Evolutionary conservation across 495 filamentous ascomycete species (phyloP), one percentile per base, ranked within the genome.

Genomic region (Aspergillus bridgeri): DNA sequence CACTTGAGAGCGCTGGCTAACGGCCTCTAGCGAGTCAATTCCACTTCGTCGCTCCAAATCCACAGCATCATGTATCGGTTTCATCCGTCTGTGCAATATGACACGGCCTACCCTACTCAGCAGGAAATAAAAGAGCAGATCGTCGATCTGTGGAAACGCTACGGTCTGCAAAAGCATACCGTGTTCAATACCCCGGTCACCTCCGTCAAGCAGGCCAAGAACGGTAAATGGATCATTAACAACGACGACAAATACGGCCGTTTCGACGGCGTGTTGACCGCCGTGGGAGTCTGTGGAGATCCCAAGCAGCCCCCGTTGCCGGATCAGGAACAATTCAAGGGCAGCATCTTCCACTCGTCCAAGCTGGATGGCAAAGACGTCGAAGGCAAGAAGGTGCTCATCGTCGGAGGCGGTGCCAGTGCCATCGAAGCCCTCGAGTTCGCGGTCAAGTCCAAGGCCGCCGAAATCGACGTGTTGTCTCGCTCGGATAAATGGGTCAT

Each of bases 401-500:
- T 93, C 20, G 82, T 94, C 58, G 90, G 89, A 8, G 89, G 90
- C 19, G 90, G 90, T 6, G 90, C 90, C 13, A 89, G 85, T 58
- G 90, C 90, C 0, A 87, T 94, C 13, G 91, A 96, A 71, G 90
- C 89, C 1, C 74, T 94, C 23, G 90, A 96, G 60, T 94, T 91
- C 61, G 89, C 88, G 7, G 81, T 86, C 19, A 71, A 83, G 48
- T 81, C 84, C 43, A 79, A 82, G 2, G 90, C 89, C 0, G 73
- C 72, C 6, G 83, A 86, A 60, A 86, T 88, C 1, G 84, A 87
- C 59, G 83, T 96, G 18, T 79, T 94, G 5, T 84, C 89, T 1
- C 81, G 90, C 17, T 86, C 83, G 22, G 90, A 94, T 65, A 94
- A 94, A 74, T 94, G 90, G 90, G 87, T 94, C 52, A 92, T 94